These are phyloP conservation scores for Microdochium nivale DNA, from an alignment of 2,329 filamentous ascomycete genomes.

Conservation along the genomic window DNA sequence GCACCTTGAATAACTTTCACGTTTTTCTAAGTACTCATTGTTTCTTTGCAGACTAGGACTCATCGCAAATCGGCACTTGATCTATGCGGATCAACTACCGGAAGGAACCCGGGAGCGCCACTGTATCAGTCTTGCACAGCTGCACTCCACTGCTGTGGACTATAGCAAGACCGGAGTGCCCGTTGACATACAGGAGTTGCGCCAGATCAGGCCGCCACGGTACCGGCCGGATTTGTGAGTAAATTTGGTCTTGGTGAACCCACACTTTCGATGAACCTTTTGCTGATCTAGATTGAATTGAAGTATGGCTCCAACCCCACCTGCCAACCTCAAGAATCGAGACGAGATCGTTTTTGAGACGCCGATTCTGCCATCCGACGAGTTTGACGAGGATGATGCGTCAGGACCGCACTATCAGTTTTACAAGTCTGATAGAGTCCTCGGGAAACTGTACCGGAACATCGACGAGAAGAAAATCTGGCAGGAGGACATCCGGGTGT, in stretches of 20 bases:
- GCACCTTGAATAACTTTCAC: too few relatives aligned
- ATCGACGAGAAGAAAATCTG: conserved; percentile 67
- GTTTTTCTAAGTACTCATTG: not conserved
- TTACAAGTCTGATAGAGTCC: conserved; percentile 59
- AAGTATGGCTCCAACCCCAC: conserved; percentile 37
- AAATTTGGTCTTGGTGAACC: not conserved
- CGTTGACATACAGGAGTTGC: conserved; percentile 37
- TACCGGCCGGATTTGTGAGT: conserved; percentile 49
- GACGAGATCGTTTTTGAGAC: conserved; percentile 30
- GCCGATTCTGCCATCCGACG: conserved; percentile 14
- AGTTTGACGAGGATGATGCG: conserved; percentile 39
- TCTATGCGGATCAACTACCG: conserved; percentile 49
- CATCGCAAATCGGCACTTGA: conserved; percentile 56
- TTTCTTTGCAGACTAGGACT: conserved; percentile 18
- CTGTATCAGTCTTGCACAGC: conserved; percentile 47
- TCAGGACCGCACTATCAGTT: conserved; percentile 39
- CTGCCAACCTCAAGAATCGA: conserved; percentile 34
- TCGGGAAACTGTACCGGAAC: conserved; percentile 62
- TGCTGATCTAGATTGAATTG: conserved; percentile 3
- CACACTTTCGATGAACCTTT: not conserved
- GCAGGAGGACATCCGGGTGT: conserved; percentile 33
- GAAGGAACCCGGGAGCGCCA: conserved; percentile 41
- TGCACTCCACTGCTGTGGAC: conserved; percentile 66
- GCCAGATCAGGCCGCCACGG: conserved; percentile 20
- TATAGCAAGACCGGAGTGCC: conserved; percentile 67